These are phyloP conservation scores for Pseudoperonospora humuli DNA, from an alignment of 352 stramenopile species.

Conservation along the genomic window DNA sequence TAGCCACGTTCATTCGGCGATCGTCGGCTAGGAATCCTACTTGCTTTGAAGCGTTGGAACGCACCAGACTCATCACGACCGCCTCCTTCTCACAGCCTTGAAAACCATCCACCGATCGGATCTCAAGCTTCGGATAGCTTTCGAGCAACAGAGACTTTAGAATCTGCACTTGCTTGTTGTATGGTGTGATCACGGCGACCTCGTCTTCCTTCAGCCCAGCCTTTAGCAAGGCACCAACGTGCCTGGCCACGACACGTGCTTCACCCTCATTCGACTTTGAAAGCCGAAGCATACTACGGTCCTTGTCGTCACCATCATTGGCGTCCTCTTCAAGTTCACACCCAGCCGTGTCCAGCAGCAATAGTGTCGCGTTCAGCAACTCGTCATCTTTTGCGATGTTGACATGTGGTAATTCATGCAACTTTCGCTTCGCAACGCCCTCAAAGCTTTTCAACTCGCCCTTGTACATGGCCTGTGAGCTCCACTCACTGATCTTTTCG, in stretches of 20 bases:
- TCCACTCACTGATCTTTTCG: conserved; percentile 92
- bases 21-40: conserved; percentile 96
- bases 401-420: conserved; percentile 78
- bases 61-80: conserved; percentile 97
- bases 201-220: conserved; percentile 84
- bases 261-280: conserved; percentile 82
- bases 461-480: conserved; percentile 92
- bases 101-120: conserved; percentile 96
- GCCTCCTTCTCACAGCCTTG: conserved; percentile 96
- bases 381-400: conserved; percentile 45
- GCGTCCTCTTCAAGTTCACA: conserved; percentile 89
- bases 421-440: conserved; percentile 65
- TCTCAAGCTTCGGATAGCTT: conserved; percentile 67
- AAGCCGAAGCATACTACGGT: conserved; percentile 22
- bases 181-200: conserved; percentile 97
- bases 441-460: conserved; percentile 64
- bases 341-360: conserved; percentile 92
- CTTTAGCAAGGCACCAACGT: conserved; percentile 82
- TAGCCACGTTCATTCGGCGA: conserved; percentile 96
- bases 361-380: conserved; percentile 62
- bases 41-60: conserved; percentile 81
- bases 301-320: conserved; percentile 17
- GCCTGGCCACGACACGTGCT: conserved; percentile 59
- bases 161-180: conserved; percentile 95
- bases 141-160: conserved; percentile 81